Evolutionary conservation across 2,329 filamentous ascomycete genomes (phyloP).

Genomic region (Aureobasidium sp.): DNA sequence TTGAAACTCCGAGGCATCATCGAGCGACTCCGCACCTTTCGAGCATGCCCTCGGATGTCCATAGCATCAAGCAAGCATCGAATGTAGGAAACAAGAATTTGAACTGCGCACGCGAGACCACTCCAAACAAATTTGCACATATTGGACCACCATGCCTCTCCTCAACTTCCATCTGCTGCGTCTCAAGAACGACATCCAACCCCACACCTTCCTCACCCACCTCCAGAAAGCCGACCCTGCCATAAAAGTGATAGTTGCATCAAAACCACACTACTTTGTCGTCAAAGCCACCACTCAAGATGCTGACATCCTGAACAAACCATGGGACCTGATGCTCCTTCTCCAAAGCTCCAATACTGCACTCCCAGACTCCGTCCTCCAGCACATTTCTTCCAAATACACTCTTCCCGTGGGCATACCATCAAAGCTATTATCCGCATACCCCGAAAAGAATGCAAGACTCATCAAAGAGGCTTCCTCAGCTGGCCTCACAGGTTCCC

Average conservation of each 20-base stretch:
- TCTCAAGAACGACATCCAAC: slow-evolving; percentile 29
- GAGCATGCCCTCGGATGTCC: slow-evolving; percentile 1
- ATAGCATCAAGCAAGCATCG: background rate
- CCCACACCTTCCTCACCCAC: slow-evolving; percentile 35
- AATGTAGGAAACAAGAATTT: background rate
- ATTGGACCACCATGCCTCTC: slow-evolving; percentile 39
- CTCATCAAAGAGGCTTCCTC: slow-evolving; percentile 33
- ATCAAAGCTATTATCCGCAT: slow-evolving; percentile 33
- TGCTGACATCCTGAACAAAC: slow-evolving; percentile 34
- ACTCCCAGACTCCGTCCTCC: slow-evolving; percentile 20
- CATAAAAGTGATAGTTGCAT: slow-evolving; percentile 37
- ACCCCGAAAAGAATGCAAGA: slow-evolving; percentile 31
- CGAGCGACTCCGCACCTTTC: background rate
- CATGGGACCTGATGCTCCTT: slow-evolving; percentile 46
- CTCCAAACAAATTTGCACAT: background rate
- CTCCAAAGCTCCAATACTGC: slow-evolving; percentile 25
- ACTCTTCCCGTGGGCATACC: slow-evolving; percentile 38
- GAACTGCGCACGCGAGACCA: background rate
- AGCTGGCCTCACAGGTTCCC: slow-evolving; percentile 30
- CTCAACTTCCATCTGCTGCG: slow-evolving; percentile 43
- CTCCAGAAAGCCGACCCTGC: slow-evolving; percentile 27
- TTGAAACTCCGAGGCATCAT: slow-evolving; percentile 1
- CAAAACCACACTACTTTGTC: slow-evolving; percentile 44
- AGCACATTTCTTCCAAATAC: slow-evolving; percentile 26
- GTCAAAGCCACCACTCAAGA: slow-evolving; percentile 41